A percentile compares a stretch with the other conserved stretches of the same genome.
These are phyloP conservation scores for Astrothelium subdiscretum DNA, from an alignment of 495 filamentous ascomycete species.

Conservation along the genomic window DNA sequence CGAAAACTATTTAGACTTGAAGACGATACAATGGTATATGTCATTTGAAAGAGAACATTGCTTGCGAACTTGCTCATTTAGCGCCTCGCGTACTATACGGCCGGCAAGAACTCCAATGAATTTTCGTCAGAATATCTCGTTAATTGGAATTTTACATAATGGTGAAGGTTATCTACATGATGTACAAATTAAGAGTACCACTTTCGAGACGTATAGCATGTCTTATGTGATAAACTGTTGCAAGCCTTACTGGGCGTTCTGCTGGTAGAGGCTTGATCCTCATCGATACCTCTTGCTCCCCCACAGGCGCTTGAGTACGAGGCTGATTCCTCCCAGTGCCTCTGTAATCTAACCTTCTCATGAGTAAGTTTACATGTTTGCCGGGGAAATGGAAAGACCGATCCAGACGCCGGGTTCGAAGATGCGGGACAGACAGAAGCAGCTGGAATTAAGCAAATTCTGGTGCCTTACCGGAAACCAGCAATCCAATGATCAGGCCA, in stretches of 20 bases:
- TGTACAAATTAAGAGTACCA: not conserved
- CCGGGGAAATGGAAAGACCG: not conserved
- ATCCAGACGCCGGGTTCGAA: not conserved
- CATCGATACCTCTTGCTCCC: not conserved
- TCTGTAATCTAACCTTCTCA: not conserved
- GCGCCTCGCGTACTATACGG: no score
- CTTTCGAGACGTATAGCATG: not conserved
- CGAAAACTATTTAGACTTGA: no score
- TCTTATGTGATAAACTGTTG: not conserved
- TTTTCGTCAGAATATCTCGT: not conserved
- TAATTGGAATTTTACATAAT: not conserved
- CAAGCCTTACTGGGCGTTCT: not conserved
- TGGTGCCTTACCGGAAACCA: constrained; percentile 68
- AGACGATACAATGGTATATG: no score
- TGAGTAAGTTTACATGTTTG: not conserved
- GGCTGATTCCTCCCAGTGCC: not conserved
- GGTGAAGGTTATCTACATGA: not conserved
- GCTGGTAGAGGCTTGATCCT: not conserved
- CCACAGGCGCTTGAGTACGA: not conserved
- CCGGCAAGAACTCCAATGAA: no score
- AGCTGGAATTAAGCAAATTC: constrained; percentile 48
- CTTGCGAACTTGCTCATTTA: no score
- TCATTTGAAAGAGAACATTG: no score
- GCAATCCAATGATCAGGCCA: constrained; percentile 85
- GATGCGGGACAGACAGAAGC: not conserved